Conservation (phyloP, 2,329 filamentous ascomycete species). For the Cladophialophora carrionii region DNA sequence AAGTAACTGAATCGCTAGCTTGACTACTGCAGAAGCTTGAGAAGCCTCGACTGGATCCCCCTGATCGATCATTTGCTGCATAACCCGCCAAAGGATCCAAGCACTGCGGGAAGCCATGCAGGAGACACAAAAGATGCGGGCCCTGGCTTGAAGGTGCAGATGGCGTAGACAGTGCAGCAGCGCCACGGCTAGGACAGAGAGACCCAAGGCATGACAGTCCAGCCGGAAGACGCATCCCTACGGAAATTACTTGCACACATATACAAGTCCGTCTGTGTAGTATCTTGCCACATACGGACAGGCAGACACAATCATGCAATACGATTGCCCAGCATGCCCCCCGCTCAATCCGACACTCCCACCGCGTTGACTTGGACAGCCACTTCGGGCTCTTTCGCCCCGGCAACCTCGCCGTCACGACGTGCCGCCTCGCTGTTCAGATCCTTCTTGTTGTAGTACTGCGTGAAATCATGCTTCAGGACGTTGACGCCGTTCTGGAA, state of each 20-base stretch:
- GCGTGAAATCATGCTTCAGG: constrained; percentile 32
- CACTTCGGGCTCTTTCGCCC: constrained; percentile 7
- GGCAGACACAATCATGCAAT: neutral
- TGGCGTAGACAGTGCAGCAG: no score
- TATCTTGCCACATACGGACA: neutral
- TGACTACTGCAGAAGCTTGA: neutral
- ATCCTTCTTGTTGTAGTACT: constrained; percentile 25
- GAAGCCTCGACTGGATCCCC: constrained; percentile 2
- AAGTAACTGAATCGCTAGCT: neutral
- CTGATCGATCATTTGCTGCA: constrained; percentile 1
- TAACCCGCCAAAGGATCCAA: neutral
- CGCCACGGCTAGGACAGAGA: no score
- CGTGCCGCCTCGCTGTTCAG: neutral
- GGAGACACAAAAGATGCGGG: neutral
- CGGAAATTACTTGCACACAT: no score
- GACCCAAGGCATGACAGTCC: no score
- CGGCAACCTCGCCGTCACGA: neutral
- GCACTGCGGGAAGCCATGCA: no score
- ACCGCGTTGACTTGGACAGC: neutral
- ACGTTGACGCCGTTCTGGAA: constrained; percentile 21
- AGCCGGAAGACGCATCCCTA: no score
- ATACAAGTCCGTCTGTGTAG: neutral
- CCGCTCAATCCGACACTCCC: constrained; percentile 10
- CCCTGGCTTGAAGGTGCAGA: neutral
- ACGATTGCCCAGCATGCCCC: neutral